Evolutionary conservation across 2,329 filamentous ascomycete genomes (phyloP).

Genomic region (Colletotrichum chrysophilum): DNA sequence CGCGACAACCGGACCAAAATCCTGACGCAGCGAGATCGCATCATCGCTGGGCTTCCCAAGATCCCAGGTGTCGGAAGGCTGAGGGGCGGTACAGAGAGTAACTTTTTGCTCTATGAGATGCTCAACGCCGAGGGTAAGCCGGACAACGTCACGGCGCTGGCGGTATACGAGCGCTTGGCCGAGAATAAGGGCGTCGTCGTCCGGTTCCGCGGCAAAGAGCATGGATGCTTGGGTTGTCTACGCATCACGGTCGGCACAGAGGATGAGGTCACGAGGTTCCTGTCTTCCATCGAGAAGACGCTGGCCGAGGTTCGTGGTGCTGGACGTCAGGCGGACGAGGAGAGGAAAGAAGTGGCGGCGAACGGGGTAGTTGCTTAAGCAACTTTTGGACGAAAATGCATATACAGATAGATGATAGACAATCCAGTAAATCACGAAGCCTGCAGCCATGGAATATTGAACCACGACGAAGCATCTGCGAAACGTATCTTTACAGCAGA

Average conservation of each 20-base stretch:
- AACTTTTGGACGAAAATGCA: neutral
- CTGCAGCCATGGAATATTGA: neutral
- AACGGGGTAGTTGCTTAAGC: slow-evolving; percentile 41
- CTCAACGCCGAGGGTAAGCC: slow-evolving; percentile 74
- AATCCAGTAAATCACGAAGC: neutral
- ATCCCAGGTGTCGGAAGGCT: slow-evolving; percentile 82
- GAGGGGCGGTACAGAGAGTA: slow-evolving; percentile 79
- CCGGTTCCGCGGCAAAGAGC: slow-evolving; percentile 90
- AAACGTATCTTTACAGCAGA: neutral
- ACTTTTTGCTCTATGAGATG: slow-evolving; percentile 92
- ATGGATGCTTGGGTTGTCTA: slow-evolving; percentile 86
- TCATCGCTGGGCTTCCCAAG: slow-evolving; percentile 74
- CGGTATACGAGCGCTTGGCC: slow-evolving; percentile 84
- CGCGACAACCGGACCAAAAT: slow-evolving; percentile 71
- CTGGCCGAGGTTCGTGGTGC: slow-evolving; percentile 50
- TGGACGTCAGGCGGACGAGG: slow-evolving; percentile 33
- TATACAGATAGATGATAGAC: slow-evolving; percentile 5
- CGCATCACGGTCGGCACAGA: slow-evolving; percentile 93
- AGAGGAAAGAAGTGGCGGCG: slow-evolving; percentile 38
- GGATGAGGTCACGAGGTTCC: slow-evolving; percentile 79
- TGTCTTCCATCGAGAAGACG: slow-evolving; percentile 67
- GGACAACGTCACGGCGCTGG: slow-evolving; percentile 78
- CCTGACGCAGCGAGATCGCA: slow-evolving; percentile 75
- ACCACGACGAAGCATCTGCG: neutral
- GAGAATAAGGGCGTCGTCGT: slow-evolving; percentile 91